Evolutionary conservation across 208 protist species (phyloP).

Genomic region (Leishmania turanica): DNA sequence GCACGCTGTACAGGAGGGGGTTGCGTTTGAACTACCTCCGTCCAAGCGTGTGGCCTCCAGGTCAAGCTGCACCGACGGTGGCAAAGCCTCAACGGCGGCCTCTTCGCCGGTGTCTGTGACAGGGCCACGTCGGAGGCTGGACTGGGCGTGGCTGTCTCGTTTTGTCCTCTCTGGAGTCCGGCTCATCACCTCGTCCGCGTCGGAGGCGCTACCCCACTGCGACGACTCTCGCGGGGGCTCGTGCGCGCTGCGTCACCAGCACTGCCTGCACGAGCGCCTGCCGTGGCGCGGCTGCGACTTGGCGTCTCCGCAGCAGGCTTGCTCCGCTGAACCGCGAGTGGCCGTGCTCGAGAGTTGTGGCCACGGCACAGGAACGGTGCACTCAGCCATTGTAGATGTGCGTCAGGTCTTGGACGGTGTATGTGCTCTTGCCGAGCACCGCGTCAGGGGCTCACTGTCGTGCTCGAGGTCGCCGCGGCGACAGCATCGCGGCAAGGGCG

Average conservation of each 20-base stretch:
- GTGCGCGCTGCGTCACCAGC: background rate
- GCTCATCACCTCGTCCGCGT: conserved; percentile 4
- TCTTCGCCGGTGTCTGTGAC: background rate
- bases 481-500: background rate
- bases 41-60: background rate
- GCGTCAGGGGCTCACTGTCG: conserved; percentile 3
- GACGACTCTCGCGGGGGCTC: background rate
- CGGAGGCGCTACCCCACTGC: background rate
- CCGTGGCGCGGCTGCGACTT: conserved; percentile 71
- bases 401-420: conserved; percentile 29
- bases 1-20: conserved; percentile 12
- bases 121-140: background rate
- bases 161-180: conserved; percentile 23
- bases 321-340: conserved; percentile 37
- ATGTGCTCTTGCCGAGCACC: conserved; percentile 26
- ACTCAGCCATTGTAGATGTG: conserved; percentile 37
- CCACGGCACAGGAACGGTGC: conserved; percentile 22
- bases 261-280: conserved; percentile 36
- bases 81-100: background rate
- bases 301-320: conserved; percentile 33
- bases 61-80: background rate
- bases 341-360: conserved; percentile 34
- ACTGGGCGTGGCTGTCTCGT: conserved; percentile 33
- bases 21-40: background rate
- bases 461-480: conserved; percentile 1